Base-by-base conservation (phyloP, 176 grass and related monocot genomes). In the Oryza brachyantha region DNA sequence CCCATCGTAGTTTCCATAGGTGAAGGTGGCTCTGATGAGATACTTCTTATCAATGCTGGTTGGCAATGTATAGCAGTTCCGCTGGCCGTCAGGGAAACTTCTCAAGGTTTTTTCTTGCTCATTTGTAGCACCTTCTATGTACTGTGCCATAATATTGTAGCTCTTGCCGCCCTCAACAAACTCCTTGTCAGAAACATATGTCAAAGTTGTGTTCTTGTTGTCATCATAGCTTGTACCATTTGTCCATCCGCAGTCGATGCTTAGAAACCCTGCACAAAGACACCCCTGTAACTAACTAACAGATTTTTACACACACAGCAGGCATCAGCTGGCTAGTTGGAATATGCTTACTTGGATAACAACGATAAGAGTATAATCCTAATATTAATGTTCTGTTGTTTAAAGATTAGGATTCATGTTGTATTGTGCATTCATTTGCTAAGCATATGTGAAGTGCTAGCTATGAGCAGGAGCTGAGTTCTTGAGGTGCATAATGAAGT, bases 11-110 rank as follows among this genome's bases (percentile, higher is more conserved):
- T 81, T 72, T 13, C 79, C 79, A 0, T 81, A 81, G 5, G 54
- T 35, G 43, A 81, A 81, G 0, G 7, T 46, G 21, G 79, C 1
- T 31, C 79, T 71, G 54, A 81, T 3, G 0, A 81, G 27, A 12
- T 35, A 81, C 38, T 12, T 81, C 13, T 62, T 81, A 3, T 3
- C 4, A 3, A 0, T 3, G 11, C 0, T 35, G 13, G 67, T 17
- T 3, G 79, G 79, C 5, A 81, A 22, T 1, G 79, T 72, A 5
- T 81, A 81, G 0, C 79, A 81, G 10, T 72, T 81, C 55, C 79
- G n/a, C 2, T 0, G n/a, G 8, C 79, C 79, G 5, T 72, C 1
- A 4, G 79, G 67, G 38, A 81, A 81, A 16, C 66, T 72, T 22
- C 55, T 81, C 3, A 81, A 19, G 1, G 67, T 62, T 32, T 62